Base-by-base conservation (phyloP, 148 eudicot genomes). In the Euryodendron excelsum region DNA sequence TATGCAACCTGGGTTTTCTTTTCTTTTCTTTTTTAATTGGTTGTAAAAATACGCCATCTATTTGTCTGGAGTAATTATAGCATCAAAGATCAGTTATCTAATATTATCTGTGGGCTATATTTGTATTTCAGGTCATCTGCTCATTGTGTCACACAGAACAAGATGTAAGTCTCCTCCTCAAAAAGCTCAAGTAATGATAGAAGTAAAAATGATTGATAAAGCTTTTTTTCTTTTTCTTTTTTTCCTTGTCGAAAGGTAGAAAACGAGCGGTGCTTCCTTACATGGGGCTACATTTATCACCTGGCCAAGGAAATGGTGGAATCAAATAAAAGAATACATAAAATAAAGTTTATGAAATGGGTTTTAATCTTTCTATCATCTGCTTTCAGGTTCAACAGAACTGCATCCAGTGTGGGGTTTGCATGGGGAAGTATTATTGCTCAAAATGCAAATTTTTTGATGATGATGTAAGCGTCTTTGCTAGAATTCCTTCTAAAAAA, bases 101-200 rank as follows among this genome's bases (percentile, higher is more conserved):
- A 48, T 12, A 2, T 15, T 7, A 28, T 50, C 11, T 52, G 15
- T 11, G 18, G 7, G 25, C 3, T 78, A 12, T 61, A 12, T 44
- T 47, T 80, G 45, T 21, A 34, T 75, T 79, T 60, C 86, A 93
- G 98, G 92, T 93, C 72, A 84, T 91, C 48, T 93, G 98, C 84
- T 90, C 96, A 34, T 53, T 86, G 17, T 93, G 98, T 77, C 85
- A 76, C 80, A 89, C 90, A 28, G 96, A 93, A 79, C 98, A 93
- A 85, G 92, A 91, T 85, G 98, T 93, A 76, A 88, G 96, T 83
- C 17, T 58, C 62, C 47, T 52, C 69, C 27, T 18, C 23, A 65
- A 41, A 47, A 27, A 0, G 13, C 18, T 62, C 17, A 25, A 0
- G 1, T 48, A 55, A n/a, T 4, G 2, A 12, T 45, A 12, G 3